Evolutionary conservation across 768 basidiomycete species (phyloP).

Genomic region (Baorangia bicolor): DNA sequence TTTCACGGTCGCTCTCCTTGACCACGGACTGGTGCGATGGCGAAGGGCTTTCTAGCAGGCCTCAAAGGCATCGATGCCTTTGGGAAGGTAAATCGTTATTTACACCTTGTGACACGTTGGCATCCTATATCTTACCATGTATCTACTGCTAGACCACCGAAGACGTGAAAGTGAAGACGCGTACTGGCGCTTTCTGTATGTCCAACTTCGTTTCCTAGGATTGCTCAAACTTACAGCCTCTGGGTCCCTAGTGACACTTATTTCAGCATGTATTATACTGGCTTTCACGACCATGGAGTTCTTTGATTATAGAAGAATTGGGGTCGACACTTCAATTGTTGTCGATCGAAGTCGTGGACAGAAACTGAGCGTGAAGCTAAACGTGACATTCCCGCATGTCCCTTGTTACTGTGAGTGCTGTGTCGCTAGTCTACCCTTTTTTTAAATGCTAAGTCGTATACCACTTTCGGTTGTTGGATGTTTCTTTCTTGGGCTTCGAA

Average conservation of each 20-base stretch:
- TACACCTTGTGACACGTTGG: slow-evolving; percentile 4
- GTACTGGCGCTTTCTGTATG: slow-evolving; percentile 88
- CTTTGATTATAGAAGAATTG: slow-evolving; percentile 87
- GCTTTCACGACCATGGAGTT: slow-evolving; percentile 93
- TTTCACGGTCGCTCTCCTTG: slow-evolving; percentile 14
- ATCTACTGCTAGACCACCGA: slow-evolving; percentile 76
- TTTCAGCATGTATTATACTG: slow-evolving; percentile 90
- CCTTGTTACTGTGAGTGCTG: slow-evolving; percentile 88
- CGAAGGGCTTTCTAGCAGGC: slow-evolving; percentile 70
- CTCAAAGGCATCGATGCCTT: slow-evolving; percentile 97
- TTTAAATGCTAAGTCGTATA: not conserved
- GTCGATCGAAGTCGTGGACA: slow-evolving; percentile 96
- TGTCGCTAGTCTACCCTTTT: not conserved
- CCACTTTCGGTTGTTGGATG: not conserved
- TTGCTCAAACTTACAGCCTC: slow-evolving; percentile 8
- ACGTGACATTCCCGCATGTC: slow-evolving; percentile 93
- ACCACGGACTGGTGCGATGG: slow-evolving; percentile 47
- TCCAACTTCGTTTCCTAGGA: slow-evolving; percentile 6
- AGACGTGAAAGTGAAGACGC: slow-evolving; percentile 98
- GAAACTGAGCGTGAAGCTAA: slow-evolving; percentile 87
- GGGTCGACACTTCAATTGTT: slow-evolving; percentile 86
- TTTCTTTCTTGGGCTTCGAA: not conserved
- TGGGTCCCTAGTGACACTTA: slow-evolving; percentile 70
- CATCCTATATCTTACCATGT: slow-evolving; percentile 7
- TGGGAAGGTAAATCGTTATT: slow-evolving; percentile 73